Percentiles rank a stretch among this genome's conserved stretches.
Evolutionary conservation across 192 early-diverging fungal species (phyloP).

Genomic region (Podochytrium sp.): DNA sequence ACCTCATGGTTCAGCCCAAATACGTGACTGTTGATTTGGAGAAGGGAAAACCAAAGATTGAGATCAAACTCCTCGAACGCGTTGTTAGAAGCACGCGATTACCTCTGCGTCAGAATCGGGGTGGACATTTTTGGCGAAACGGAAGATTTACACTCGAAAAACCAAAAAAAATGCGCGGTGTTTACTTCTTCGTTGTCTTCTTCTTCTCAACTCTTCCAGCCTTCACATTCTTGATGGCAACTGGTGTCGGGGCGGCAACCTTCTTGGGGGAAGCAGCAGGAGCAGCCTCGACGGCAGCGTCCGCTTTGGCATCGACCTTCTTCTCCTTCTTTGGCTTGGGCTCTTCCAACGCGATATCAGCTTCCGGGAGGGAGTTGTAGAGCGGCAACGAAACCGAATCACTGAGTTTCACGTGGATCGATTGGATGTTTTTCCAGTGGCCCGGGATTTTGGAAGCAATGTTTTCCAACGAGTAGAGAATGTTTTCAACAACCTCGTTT

Average conservation of each 20-base stretch:
- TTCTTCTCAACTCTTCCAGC: too few relatives aligned
- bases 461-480: slow-evolving; percentile 62
- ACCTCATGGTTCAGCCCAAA: slow-evolving; percentile 56
- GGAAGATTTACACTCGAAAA: neutral
- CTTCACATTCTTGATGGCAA: too few relatives aligned
- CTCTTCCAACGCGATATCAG: neutral
- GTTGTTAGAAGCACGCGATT: neutral
- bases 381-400: slow-evolving; percentile 83
- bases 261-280: too few relatives aligned
- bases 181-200: too few relatives aligned
- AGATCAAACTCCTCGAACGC: neutral
- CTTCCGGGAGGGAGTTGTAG: slow-evolving; percentile 48
- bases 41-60: neutral
- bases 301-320: neutral
- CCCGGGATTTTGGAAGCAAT: slow-evolving; percentile 73
- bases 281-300: neutral
- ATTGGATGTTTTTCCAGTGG: slow-evolving; percentile 81
- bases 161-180: neutral
- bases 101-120: neutral
- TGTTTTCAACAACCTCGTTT: slow-evolving; percentile 76
- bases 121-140: neutral
- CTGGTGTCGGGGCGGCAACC: too few relatives aligned
- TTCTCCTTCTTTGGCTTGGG: neutral
- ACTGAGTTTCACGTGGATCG: slow-evolving; percentile 82
- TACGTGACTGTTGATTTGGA: slow-evolving; percentile 41